Percentiles rank a stretch among this genome's conserved stretches.
phyloP scores from a whole-genome alignment of 805 yeast species.

The Starmerella roubikii region DNA sequence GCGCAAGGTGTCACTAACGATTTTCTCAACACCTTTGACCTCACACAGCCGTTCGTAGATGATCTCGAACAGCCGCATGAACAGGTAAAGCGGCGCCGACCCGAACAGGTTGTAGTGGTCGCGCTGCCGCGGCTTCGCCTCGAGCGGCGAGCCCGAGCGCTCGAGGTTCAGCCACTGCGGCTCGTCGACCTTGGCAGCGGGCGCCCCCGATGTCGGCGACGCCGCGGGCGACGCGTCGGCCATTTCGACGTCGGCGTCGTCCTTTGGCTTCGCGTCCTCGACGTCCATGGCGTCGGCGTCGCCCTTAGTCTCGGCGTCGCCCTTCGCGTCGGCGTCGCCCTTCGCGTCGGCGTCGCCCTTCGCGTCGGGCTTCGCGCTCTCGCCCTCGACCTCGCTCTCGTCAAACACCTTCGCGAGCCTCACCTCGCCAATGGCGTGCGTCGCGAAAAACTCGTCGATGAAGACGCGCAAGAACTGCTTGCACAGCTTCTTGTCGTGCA shows the following conservation, averaged over 20 bases:
- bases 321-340: neutral
- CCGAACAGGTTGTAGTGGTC: conserved; percentile 63
- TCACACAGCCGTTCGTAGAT: conserved; percentile 69
- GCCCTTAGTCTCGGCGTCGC: neutral
- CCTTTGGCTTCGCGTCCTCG: conserved; percentile 1
- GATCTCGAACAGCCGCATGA: conserved; percentile 73
- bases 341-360: conserved; percentile 9
- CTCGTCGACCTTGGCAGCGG: conserved; percentile 8
- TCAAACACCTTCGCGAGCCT: conserved; percentile 1
- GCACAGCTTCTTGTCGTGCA: conserved; percentile 65
- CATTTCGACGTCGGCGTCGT: conserved; percentile 6
- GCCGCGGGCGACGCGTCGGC: conserved; percentile 9
- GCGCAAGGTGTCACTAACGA: conserved; percentile 60
- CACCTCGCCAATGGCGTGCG: conserved; percentile 4
- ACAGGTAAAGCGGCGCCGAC: conserved; percentile 77
- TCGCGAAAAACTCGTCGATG: conserved; percentile 54
- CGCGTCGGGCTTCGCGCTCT: neutral
- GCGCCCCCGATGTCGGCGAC: conserved; percentile 9
- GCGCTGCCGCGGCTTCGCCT: conserved; percentile 23
- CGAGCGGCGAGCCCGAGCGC: conserved; percentile 17
- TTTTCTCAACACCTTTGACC: conserved; percentile 54
- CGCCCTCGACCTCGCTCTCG: neutral
- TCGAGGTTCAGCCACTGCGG: conserved; percentile 19
- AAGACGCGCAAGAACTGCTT: conserved; percentile 59
- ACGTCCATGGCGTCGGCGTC: conserved; percentile 6